Percentiles rank a stretch among this genome's conserved stretches.
Conservation (phyloP, 1,284 basidiomycete species). For the Cutaneotrichosporon sp. region DNA sequence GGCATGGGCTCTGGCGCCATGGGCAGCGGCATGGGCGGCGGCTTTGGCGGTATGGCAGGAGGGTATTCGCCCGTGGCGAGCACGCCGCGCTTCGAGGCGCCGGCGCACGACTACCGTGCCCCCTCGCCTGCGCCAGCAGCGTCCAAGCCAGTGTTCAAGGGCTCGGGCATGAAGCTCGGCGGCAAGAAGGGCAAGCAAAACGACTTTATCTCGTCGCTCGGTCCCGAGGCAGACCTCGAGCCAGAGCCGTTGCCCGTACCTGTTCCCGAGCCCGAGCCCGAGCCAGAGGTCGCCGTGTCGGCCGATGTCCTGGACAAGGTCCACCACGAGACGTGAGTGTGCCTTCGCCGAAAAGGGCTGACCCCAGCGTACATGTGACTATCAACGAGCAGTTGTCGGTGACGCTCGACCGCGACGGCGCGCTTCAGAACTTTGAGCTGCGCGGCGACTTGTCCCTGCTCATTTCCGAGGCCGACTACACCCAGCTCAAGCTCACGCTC, state of each 20-base stretch:
- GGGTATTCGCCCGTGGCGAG: constrained; percentile 55
- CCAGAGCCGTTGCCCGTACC: constrained; percentile 49
- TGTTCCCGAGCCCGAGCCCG: constrained; percentile 55
- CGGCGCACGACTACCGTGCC: constrained; percentile 36
- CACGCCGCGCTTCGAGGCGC: constrained; percentile 60
- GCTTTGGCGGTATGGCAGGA: constrained; percentile 33
- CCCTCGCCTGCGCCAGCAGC: constrained; percentile 50
- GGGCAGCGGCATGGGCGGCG: constrained; percentile 55
- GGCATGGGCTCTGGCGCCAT: constrained; percentile 52
- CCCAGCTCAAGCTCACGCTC: constrained; percentile 71
- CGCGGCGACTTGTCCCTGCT: constrained; percentile 91
- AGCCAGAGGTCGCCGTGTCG: constrained; percentile 50
- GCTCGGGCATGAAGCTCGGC: constrained; percentile 95
- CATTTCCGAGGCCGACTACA: constrained; percentile 67
- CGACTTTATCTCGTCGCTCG: constrained; percentile 79
- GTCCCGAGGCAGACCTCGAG: constrained; percentile 64
- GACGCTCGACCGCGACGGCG: constrained; percentile 81
- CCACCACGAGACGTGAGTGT: constrained; percentile 64
- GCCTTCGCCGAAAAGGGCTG: neutral
- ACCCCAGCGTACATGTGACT: constrained; percentile 69
- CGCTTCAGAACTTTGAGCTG: constrained; percentile 80
- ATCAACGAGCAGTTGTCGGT: constrained; percentile 80
- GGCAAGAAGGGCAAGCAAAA: constrained; percentile 76
- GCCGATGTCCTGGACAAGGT: constrained; percentile 68
- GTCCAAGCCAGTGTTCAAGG: constrained; percentile 81